phyloP scores from a whole-genome alignment of 2,329 filamentous ascomycete genomes.

The Fusarium virguliforme region DNA sequence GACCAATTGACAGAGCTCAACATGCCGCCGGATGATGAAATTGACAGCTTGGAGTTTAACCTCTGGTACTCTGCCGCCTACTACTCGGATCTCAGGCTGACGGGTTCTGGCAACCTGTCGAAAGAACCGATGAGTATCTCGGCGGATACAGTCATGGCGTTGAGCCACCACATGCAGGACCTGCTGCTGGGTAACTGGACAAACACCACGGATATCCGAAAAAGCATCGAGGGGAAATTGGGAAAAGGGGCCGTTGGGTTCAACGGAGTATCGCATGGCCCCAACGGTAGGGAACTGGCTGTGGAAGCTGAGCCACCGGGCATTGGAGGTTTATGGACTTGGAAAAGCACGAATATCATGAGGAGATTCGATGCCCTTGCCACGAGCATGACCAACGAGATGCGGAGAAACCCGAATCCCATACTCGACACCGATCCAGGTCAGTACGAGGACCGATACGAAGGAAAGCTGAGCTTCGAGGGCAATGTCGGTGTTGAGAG shows the following conservation, averaged over 20 bases:
- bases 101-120: background rate
- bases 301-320: slow-evolving; percentile 11
- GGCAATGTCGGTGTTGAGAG: slow-evolving; percentile 16
- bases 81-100: slow-evolving; percentile 10
- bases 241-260: slow-evolving; percentile 20
- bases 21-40: slow-evolving; percentile 4
- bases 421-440: background rate
- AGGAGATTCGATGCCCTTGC: slow-evolving; percentile 22
- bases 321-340: slow-evolving; percentile 19
- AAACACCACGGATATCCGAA: background rate
- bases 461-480: background rate
- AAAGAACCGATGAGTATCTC: background rate
- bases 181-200: slow-evolving; percentile 14
- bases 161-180: slow-evolving; percentile 22
- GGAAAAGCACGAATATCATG: slow-evolving; percentile 20
- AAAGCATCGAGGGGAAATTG: slow-evolving; percentile 5
- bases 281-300: background rate
- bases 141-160: slow-evolving; percentile 4
- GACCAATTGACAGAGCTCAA: background rate
- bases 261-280: slow-evolving; percentile 9
- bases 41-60: slow-evolving; percentile 15
- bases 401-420: slow-evolving; percentile 17
- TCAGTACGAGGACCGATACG: slow-evolving; percentile 16
- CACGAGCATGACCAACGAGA: slow-evolving; percentile 31
- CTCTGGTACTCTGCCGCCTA: slow-evolving; percentile 1